A percentile compares a stretch with the other conserved stretches of the same genome.
These are phyloP conservation scores for Cyphellophora attinorum DNA, from an alignment of 2,329 filamentous ascomycete species.

Conservation along the genomic window DNA sequence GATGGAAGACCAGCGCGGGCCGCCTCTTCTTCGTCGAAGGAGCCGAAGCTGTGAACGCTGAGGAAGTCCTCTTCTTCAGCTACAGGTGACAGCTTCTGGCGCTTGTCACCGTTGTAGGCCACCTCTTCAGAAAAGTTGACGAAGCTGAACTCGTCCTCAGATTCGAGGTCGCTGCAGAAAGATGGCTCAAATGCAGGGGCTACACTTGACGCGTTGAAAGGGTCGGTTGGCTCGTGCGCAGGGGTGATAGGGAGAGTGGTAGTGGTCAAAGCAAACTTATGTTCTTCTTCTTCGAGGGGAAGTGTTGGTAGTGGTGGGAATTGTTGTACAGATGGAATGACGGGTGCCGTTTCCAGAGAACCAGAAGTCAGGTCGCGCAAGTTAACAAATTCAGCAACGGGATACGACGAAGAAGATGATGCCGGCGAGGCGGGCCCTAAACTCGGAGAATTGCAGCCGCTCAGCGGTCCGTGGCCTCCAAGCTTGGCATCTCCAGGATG, in stretches of 20 bases:
- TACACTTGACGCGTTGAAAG: conserved; percentile 16
- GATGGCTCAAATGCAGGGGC: conserved; percentile 70
- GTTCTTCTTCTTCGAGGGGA: conserved; percentile 55
- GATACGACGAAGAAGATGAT: conserved; percentile 41
- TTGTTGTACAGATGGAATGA: conserved; percentile 30
- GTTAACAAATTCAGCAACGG: conserved; percentile 77
- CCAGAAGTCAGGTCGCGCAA: conserved; percentile 77
- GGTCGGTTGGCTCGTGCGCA: conserved; percentile 27
- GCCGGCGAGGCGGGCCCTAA: conserved; percentile 15
- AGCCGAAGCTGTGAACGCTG: conserved; percentile 65
- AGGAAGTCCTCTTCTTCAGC: conserved; percentile 68
- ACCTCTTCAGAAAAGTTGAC: conserved; percentile 60
- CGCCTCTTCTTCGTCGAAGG: conserved; percentile 59
- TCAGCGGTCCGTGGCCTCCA: conserved; percentile 2
- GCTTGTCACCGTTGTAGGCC: conserved; percentile 54
- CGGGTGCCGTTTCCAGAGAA: conserved; percentile 32
- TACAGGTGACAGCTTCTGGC: conserved; percentile 54
- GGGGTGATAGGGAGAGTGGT: conserved; percentile 25
- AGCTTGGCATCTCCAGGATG: conserved; percentile 20
- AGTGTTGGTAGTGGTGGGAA: conserved; percentile 57
- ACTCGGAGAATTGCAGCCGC: conserved; percentile 16
- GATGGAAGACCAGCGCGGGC: conserved; percentile 54
- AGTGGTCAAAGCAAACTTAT: conserved; percentile 42
- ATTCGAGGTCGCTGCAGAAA: conserved; percentile 65
- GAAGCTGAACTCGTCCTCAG: conserved; percentile 79